Base-by-base conservation (phyloP, 257 asterid genomes). In the Solanum lignicaule region DNA sequence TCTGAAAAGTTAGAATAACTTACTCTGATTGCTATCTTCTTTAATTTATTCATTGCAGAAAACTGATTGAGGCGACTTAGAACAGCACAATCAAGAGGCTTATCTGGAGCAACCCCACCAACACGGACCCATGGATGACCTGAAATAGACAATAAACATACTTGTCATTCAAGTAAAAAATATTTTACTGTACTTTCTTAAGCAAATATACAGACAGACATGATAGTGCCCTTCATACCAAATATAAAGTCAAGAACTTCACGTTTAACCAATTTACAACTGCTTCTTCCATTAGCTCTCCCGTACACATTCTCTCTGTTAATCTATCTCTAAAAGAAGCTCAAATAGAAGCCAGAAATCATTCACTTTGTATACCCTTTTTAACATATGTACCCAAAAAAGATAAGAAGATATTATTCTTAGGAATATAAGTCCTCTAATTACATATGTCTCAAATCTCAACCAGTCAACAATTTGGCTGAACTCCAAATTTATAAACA, bases 61-160 rank as follows among this genome's bases (percentile, higher is more conserved):
- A 92, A 92, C 78, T 92, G 93, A 89, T 91, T 92, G 89, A 91
- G 86, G 16, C 94, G 92, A 83, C 84, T 89, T 65, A 92, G 71
- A 65, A 92, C 93, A 43, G 93, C 93, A 68, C 93, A 91, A 91
- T 92, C 94, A 87, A 91, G 93, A 88, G 94, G 91, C 71, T 86
- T 90, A 89, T 92, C 93, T 6, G 91, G 90, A 87, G 93, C 93
- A n/a, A 76, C 87, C 25, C 94, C 93, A 89, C 89, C 94, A 43
- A 85, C 86, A 25, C 89, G 88, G 15, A 92, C 91, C 94, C 94
- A 92, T 21, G 93, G 93, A 65, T 92, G 94, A 87, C 90, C 93
- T 92, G 69, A 81, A 87, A 60, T 88, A 4, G 52, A 41, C 75
- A 83, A 84, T 65, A n/a, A 27, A 9, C 23, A 18, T 27, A 46